A percentile compares a stretch with the other conserved stretches of the same genome.
Evolutionary conservation across 768 basidiomycete genomes (phyloP).

Genomic region (Podaxis sp.): DNA sequence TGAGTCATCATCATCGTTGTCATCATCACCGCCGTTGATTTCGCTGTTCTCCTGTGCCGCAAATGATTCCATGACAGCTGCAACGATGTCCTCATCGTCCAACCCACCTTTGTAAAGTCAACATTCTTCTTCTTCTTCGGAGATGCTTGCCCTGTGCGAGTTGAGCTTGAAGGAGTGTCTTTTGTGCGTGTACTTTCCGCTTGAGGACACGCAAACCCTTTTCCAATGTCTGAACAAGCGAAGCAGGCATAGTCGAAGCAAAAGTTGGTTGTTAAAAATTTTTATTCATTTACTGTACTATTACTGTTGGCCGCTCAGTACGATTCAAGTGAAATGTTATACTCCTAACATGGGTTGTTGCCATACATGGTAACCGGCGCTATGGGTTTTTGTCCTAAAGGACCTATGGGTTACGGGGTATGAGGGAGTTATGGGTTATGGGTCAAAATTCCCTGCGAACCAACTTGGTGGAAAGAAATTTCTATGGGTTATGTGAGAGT

Average conservation of each 20-base stretch:
- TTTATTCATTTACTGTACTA: not conserved
- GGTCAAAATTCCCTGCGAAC: not conserved
- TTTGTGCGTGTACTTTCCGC: not conserved
- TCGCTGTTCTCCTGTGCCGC: not conserved
- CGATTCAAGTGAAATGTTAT: not conserved
- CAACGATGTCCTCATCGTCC: not conserved
- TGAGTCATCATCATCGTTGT: not conserved
- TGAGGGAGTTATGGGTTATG: slow-evolving; percentile 4
- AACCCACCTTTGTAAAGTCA: not conserved
- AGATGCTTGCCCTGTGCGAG: not conserved
- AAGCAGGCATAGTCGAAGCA: not conserved
- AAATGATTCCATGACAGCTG: not conserved
- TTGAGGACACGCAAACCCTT: not conserved
- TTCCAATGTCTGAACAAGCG: not conserved
- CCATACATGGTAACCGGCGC: not conserved
- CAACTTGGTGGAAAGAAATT: not conserved
- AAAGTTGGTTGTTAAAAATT: not conserved
- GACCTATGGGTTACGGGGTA: not conserved
- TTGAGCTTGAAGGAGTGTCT: too few relatives aligned
- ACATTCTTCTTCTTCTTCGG: not conserved
- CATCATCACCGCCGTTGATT: not conserved
- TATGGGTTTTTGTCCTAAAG: not conserved
- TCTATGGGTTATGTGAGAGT: too few relatives aligned
- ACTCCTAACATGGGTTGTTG: not conserved
- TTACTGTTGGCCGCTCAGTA: not conserved